These are phyloP conservation scores for Bathelium albidoporum DNA, from an alignment of 495 filamentous ascomycete genomes.

Conservation along the genomic window DNA sequence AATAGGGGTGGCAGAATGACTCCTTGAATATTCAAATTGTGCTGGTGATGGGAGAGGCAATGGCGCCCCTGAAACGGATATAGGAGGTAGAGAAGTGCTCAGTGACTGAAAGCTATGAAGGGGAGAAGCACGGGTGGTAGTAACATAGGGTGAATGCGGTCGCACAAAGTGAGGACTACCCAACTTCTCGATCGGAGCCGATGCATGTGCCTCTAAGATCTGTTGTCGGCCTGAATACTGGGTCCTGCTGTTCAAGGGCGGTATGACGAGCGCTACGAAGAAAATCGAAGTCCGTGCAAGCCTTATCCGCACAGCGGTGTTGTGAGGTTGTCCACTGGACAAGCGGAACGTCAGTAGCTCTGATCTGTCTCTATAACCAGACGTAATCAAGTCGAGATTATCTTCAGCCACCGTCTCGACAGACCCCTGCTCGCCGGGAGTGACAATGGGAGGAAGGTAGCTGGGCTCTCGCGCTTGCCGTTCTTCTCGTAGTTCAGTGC, in stretches of 20 bases:
- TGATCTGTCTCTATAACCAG: conserved; percentile 16
- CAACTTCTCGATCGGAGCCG: not conserved
- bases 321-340: conserved; percentile 11
- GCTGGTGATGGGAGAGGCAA: not conserved
- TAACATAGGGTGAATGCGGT: not conserved
- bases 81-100: not conserved
- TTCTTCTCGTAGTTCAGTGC: conserved; percentile 29
- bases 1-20: not conserved
- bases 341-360: conserved; percentile 20
- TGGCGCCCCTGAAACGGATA: not conserved
- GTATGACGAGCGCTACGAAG: conserved; percentile 24
- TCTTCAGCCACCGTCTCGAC: conserved; percentile 19
- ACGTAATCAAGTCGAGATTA: conserved; percentile 21
- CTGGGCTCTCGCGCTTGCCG: conserved; percentile 29
- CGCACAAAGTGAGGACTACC: not conserved
- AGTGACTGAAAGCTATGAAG: not conserved
- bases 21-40: not conserved
- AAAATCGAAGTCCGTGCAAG: conserved; percentile 25
- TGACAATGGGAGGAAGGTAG: conserved; percentile 33
- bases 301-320: conserved; percentile 16
- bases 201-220: not conserved
- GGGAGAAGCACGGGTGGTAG: not conserved
- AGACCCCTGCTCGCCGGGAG: conserved; percentile 19
- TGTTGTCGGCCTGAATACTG: not conserved
- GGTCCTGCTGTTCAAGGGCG: not conserved